Evolutionary conservation across 768 basidiomycete genomes (phyloP), one percentile per base, ranked within the genome.

Genomic region (Lenzites betulinus): DNA sequence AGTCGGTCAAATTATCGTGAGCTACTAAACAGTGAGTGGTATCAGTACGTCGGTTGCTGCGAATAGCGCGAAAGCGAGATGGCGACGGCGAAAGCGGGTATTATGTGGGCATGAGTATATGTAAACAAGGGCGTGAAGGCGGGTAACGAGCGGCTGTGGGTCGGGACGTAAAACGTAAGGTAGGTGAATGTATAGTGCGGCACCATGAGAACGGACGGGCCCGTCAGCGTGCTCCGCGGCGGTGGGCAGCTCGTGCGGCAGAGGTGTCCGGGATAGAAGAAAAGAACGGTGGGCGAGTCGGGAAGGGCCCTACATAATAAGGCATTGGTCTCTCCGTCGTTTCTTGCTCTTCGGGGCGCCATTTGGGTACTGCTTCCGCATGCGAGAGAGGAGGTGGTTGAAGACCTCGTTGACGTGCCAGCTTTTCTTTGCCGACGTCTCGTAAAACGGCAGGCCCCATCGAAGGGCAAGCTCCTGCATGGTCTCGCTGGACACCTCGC

Each of bases 341-440:
- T 72, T 77, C 58, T 73, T 74, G 33, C 71, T 68, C 43, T 68
- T 64, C 28, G 65, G 53, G 59, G 38, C 59, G 60, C 83, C 80
- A 39, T 75, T 67, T 18, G 89, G 89, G 70, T 87, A 90, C 59
- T 81, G 80, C 53, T 65, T 71, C 30, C 87, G 82, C 90, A 93
- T 90, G 66, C 89, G 90, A 63, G 81, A 81, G 48, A 91, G 75
- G 28, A 93, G 79, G 60, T 89, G 88, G 66, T 89, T 85, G 69
- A 93, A 93, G 18, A 89, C 90, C 39, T 91, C 89, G 9, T 75
- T 75, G 54, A 93, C 80, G 65, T 93, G 85, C 90, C 89, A 91
- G 68, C 92, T 86, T 48, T 83, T 79, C 72, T 93, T 93, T 11
- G 92, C 90, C n/a, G 90, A 92, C 2, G 92, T 93, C 75, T 93